phyloP scores from a whole-genome alignment of 1,284 basidiomycete species.

The Phellopilus nigrolimitatus region DNA sequence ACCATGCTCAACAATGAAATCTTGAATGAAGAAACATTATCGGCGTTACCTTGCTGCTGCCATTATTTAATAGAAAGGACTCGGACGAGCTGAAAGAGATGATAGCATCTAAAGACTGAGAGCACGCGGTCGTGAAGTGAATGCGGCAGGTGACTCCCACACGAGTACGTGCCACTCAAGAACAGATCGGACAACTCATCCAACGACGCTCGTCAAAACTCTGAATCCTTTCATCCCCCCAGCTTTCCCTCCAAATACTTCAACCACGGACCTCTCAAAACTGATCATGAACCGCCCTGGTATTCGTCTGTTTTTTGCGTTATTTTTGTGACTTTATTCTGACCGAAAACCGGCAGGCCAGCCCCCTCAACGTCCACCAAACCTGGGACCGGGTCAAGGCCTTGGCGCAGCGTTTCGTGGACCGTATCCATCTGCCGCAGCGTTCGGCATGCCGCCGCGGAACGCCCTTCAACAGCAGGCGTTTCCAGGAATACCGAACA shows the following conservation, averaged over 20 bases:
- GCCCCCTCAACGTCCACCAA: constrained; percentile 73
- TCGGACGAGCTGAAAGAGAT: no score
- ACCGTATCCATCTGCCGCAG: constrained; percentile 41
- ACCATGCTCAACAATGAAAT: neutral
- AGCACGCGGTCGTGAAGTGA: no score
- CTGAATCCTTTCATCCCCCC: neutral
- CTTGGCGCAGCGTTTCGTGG: constrained; percentile 60
- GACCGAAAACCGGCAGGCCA: constrained; percentile 46
- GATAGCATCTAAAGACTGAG: no score
- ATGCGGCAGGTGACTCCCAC: no score
- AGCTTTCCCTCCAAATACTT: neutral
- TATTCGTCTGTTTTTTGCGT: constrained; percentile 5
- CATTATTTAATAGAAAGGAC: no score
- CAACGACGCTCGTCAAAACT: neutral
- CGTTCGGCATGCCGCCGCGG: constrained; percentile 60
- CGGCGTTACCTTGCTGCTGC: no score
- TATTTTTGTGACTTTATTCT: constrained; percentile 2
- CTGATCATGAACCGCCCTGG: constrained; percentile 25
- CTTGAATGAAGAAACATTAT: no score
- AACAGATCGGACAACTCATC: constrained; percentile 7
- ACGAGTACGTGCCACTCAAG: no score
- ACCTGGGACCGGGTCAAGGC: constrained; percentile 58
- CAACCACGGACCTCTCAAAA: neutral
- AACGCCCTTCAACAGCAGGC: constrained; percentile 46
- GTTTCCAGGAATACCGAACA: constrained; percentile 51